A percentile compares a stretch with the other conserved stretches of the same genome.
phyloP scores from a whole-genome alignment of 2,329 filamentous ascomycete species.

The Ophiostoma ips region DNA sequence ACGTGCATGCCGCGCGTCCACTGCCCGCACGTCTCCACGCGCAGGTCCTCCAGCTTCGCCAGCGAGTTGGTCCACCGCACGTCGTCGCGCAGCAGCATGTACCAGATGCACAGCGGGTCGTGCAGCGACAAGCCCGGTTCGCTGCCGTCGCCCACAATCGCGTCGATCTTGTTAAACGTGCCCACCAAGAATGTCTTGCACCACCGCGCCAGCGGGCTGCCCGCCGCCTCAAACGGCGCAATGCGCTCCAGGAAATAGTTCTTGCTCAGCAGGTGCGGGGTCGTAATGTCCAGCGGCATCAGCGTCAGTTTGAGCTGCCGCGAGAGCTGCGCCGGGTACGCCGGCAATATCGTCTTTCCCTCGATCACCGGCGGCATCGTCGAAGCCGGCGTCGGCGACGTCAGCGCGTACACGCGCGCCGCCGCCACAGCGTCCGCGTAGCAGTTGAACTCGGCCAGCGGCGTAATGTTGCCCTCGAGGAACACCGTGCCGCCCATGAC shows the following conservation, averaged over 20 bases:
- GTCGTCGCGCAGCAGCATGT: slow-evolving; percentile 49
- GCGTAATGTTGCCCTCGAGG: slow-evolving; percentile 67
- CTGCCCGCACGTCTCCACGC: slow-evolving; percentile 80
- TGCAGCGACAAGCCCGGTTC: slow-evolving; percentile 55
- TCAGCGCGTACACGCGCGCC: slow-evolving; percentile 64
- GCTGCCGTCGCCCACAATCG: slow-evolving; percentile 42
- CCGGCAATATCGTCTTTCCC: slow-evolving; percentile 34
- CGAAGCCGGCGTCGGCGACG: slow-evolving; percentile 55
- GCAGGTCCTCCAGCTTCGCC: slow-evolving; percentile 59
- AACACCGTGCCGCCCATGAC: slow-evolving; percentile 89
- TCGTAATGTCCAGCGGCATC: slow-evolving; percentile 68
- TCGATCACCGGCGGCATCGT: slow-evolving; percentile 62
- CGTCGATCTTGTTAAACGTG: slow-evolving; percentile 54
- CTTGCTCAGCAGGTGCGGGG: slow-evolving; percentile 49
- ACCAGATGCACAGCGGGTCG: slow-evolving; percentile 69
- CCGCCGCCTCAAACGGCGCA: slow-evolving; percentile 39
- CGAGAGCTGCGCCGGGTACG: slow-evolving; percentile 52
- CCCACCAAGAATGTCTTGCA: slow-evolving; percentile 56
- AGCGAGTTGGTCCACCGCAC: slow-evolving; percentile 41
- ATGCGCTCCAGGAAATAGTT: slow-evolving; percentile 45
- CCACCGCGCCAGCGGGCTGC: slow-evolving; percentile 64
- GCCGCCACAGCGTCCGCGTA: slow-evolving; percentile 75
- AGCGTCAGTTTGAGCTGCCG: slow-evolving; percentile 52
- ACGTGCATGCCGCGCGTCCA: slow-evolving; percentile 92
- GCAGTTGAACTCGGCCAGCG: slow-evolving; percentile 87